phyloP scores from a whole-genome alignment of 2,329 filamentous ascomycete species.

The Diatrype stigma region DNA sequence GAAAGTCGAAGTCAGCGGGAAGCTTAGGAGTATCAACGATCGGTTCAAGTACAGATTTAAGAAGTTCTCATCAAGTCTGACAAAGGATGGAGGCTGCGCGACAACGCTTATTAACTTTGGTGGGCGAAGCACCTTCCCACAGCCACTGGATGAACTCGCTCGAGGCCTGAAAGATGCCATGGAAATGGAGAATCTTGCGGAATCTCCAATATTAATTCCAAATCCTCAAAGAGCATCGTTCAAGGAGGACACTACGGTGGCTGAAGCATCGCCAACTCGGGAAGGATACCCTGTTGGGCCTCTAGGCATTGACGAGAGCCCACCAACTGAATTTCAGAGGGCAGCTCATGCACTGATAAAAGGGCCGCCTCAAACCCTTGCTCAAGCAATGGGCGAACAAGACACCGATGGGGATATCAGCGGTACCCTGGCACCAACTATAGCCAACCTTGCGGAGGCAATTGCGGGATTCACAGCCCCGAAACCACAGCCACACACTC shows the following conservation, averaged over 20 bases:
- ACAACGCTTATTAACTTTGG: constrained; percentile 22
- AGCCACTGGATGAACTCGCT: constrained; percentile 18
- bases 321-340: no score
- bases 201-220: background rate
- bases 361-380: no score
- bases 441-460: no score
- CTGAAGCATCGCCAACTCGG: background rate
- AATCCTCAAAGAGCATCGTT: background rate
- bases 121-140: constrained; percentile 10
- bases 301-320: no score
- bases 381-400: no score
- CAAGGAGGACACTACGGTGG: background rate
- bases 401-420: no score
- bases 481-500: no score
- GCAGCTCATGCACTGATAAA: no score
- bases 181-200: constrained; percentile 13
- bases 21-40: constrained; percentile 18
- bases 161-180: constrained; percentile 15
- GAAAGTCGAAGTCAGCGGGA: constrained; percentile 25
- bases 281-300: no score
- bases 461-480: no score
- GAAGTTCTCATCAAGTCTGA: constrained; percentile 11
- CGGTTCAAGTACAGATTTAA: constrained; percentile 15
- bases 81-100: constrained; percentile 7
- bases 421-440: no score